Percentiles rank a stretch among this genome's conserved stretches.
Conservation (phyloP, 116 monocot species). For the Dioscorea cayenensis region DNA sequence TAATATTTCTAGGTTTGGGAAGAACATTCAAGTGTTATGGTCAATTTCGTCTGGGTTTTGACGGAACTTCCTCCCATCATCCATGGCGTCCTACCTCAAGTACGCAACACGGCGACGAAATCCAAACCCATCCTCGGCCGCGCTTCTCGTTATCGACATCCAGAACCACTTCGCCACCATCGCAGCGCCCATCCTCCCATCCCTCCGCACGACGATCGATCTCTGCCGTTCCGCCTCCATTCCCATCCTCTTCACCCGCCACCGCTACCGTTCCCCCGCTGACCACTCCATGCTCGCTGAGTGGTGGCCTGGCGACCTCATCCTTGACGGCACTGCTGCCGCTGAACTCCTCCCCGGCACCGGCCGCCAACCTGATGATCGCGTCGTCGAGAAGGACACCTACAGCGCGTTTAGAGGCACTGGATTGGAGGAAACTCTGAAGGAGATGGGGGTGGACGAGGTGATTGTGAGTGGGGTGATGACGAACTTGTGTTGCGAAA, state of each 20-base stretch:
- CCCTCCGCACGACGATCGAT: constrained; percentile 46
- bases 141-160: constrained; percentile 78
- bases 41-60: too few species aligned
- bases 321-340: constrained; percentile 49
- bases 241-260: constrained; percentile 70
- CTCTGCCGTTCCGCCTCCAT: constrained; percentile 53
- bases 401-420: constrained; percentile 75
- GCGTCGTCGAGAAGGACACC: constrained; percentile 61
- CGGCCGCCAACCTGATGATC: constrained; percentile 23
- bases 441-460: constrained; percentile 50
- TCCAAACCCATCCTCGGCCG: constrained; percentile 40
- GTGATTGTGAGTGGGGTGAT: constrained; percentile 79
- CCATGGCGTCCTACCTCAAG: constrained; percentile 15
- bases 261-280: constrained; percentile 45
- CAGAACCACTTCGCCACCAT: constrained; percentile 72
- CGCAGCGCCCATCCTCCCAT: constrained; percentile 38
- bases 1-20: too few species aligned
- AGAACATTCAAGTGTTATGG: too few species aligned
- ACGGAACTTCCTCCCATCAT: too few species aligned
- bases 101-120: constrained; percentile 53
- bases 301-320: constrained; percentile 64
- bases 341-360: constrained; percentile 39
- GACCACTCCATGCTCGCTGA: constrained; percentile 59
- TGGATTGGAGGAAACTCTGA: constrained; percentile 57
- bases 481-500: constrained; percentile 91